A percentile compares a stretch with the other conserved stretches of the same genome.
Evolutionary conservation across 345 rosid genomes (phyloP).

Genomic region (Aquilaria yunnanensis): DNA sequence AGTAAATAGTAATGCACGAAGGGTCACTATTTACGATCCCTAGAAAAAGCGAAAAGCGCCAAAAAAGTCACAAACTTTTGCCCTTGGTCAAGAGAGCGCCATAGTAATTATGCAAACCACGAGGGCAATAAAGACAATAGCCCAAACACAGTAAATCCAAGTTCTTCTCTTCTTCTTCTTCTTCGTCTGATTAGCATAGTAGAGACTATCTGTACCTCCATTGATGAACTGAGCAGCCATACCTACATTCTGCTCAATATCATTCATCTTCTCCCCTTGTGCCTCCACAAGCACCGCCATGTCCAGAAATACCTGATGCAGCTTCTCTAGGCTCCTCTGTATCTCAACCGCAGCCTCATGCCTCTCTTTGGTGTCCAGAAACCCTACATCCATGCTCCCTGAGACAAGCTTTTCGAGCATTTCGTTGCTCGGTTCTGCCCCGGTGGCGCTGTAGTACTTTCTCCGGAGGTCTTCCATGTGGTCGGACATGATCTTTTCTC

Average conservation of each 20-base stretch:
- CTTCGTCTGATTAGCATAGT: slow-evolving; percentile 66
- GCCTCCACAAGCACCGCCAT: slow-evolving; percentile 82
- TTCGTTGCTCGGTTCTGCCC: slow-evolving; percentile 58
- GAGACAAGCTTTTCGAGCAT: slow-evolving; percentile 43
- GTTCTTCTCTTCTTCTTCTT: slow-evolving; percentile 26
- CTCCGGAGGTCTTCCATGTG: slow-evolving; percentile 61
- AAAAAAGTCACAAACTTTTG: background rate
- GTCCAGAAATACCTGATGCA: slow-evolving; percentile 78
- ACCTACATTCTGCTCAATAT: slow-evolving; percentile 60
- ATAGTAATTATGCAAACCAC: slow-evolving; percentile 58
- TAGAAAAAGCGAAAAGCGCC: background rate
- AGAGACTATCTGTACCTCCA: slow-evolving; percentile 62
- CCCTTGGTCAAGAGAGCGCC: slow-evolving; percentile 37
- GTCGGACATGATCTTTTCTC: slow-evolving; percentile 55
- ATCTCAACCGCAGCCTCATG: slow-evolving; percentile 65
- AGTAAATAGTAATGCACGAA: no score
- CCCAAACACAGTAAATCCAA: slow-evolving; percentile 41
- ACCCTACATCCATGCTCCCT: slow-evolving; percentile 18
- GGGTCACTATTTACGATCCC: no score
- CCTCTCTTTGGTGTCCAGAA: slow-evolving; percentile 27
- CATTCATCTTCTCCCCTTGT: slow-evolving; percentile 64
- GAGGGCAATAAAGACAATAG: slow-evolving; percentile 38
- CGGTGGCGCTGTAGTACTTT: slow-evolving; percentile 51
- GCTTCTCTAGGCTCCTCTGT: slow-evolving; percentile 57
- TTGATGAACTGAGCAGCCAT: slow-evolving; percentile 37